phyloP scores from a whole-genome alignment of 768 basidiomycete genomes.

The Solioccasus polychromus region DNA sequence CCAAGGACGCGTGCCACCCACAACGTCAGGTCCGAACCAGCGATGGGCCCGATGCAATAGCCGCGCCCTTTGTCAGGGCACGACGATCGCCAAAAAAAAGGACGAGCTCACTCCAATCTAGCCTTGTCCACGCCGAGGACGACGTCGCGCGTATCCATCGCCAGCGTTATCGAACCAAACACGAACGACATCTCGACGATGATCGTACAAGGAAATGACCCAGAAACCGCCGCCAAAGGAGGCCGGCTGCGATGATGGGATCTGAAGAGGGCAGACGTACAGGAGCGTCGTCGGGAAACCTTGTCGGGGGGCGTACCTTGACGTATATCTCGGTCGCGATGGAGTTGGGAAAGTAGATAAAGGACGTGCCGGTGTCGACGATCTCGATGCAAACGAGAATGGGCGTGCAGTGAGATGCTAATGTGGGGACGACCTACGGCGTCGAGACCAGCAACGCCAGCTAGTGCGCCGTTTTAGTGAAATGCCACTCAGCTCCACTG shows the following conservation, averaged over 20 bases:
- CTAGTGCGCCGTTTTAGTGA: conserved; percentile 31
- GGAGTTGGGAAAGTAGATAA: conserved; percentile 53
- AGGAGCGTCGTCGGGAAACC: not conserved
- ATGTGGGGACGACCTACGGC: conserved; percentile 17
- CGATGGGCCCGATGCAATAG: conserved; percentile 55
- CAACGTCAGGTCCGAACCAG: conserved; percentile 43
- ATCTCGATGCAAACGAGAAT: conserved; percentile 38
- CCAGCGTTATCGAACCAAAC: conserved; percentile 42
- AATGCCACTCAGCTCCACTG: conserved; percentile 47
- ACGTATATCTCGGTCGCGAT: conserved; percentile 47
- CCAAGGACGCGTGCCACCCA: too few relatives aligned
- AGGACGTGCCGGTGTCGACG: conserved; percentile 66
- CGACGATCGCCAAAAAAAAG: not conserved
- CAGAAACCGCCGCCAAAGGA: conserved; percentile 49
- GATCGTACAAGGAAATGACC: conserved; percentile 51
- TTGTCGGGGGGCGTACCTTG: conserved; percentile 26
- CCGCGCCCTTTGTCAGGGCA: conserved; percentile 20
- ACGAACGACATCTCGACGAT: conserved; percentile 38
- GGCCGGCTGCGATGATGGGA: conserved; percentile 45
- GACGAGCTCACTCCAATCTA: conserved; percentile 14
- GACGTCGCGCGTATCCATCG: conserved; percentile 49
- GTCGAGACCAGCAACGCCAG: not conserved
- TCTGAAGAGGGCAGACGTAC: conserved; percentile 32
- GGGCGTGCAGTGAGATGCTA: not conserved
- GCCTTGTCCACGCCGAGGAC: conserved; percentile 44